Evolutionary conservation across 1,284 basidiomycete species (phyloP), one percentile per base, ranked within the genome.

Genomic region (Athelia sp.): DNA sequence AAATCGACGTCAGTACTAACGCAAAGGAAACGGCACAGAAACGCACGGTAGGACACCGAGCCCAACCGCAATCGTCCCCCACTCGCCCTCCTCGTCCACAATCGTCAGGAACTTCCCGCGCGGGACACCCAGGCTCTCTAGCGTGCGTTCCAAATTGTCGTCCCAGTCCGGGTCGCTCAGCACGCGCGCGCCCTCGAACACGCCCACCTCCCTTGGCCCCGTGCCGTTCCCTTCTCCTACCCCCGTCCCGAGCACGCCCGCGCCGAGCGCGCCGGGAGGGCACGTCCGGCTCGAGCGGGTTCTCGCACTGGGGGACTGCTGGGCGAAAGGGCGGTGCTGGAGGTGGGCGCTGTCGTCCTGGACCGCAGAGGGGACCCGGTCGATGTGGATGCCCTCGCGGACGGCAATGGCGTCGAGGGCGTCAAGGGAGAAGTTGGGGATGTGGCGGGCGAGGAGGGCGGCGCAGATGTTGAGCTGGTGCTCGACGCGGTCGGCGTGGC

Each of bases 121-220:
- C 1, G 75, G 76, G 21, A 91, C 81, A 44, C 78, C 82, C 47
- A 96, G 61, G 55, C 86, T 86, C 53, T 79, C 81, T 53, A 96
- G 63, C 24, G 84, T 88, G 55, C 84, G 74, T 1, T 79, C 81
- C 50, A 81, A 60, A 58, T 95, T 95, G 56, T 96, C 93, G 46
- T 90, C 86, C 74, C 90, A 94, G 59, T 97, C 94, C 4, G 89
- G 89, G 60, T 97, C 94, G 56, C 81, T 84, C 48, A 95, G 67
- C 40, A 96, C 69, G 44, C 90, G 77, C 55, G 86, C 84, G 43
- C 89, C 93, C 65, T 98, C 92, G 58, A 87, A 92, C 19, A 95
- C 84, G 53, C 79, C 85, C n/a, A 94, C 83, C 49, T 93, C 86
- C 43, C 82, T 64, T 38, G 54, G 52, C 8, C 65, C 70, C 0